Percentiles rank a stretch among this genome's conserved stretches.
phyloP scores from a whole-genome alignment of 176 grass and related monocot genomes.

The Paspalum vaginatum region DNA sequence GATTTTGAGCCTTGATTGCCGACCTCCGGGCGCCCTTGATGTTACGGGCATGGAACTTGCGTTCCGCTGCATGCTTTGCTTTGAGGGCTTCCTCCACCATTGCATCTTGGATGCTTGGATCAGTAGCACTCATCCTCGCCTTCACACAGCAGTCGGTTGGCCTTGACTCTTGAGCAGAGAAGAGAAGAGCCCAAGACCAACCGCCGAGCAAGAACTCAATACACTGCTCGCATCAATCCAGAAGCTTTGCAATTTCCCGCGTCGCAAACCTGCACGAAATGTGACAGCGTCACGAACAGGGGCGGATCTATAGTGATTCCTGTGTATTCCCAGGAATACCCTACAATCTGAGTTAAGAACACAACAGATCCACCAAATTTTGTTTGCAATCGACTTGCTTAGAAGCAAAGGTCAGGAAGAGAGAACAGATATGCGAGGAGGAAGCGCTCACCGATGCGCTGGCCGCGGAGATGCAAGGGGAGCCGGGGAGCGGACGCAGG shows the following conservation, averaged over 20 bases:
- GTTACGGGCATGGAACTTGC: slow-evolving; percentile 54
- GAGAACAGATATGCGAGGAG: no score
- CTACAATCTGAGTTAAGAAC: no score
- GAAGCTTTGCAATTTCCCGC: background rate
- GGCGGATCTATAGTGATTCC: no score
- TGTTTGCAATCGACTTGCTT: no score
- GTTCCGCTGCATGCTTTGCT: slow-evolving; percentile 56
- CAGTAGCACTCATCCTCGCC: slow-evolving; percentile 30
- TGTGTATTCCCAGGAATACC: no score
- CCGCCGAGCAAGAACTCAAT: slow-evolving; percentile 27
- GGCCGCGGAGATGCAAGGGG: no score
- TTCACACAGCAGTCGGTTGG: slow-evolving; percentile 23
- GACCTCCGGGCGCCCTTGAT: slow-evolving; percentile 59
- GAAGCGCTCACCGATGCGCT: no score
- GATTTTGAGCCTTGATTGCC: slow-evolving; percentile 64
- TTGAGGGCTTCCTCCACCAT: slow-evolving; percentile 56
- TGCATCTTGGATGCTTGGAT: slow-evolving; percentile 18
- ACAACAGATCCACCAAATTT: no score
- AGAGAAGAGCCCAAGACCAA: slow-evolving; percentile 31
- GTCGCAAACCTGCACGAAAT: slow-evolving; percentile 40
- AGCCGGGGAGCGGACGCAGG: no score
- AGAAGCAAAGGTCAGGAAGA: no score
- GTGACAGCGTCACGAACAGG: background rate
- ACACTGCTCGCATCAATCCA: slow-evolving; percentile 14
- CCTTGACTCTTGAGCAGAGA: slow-evolving; percentile 43